These are phyloP conservation scores for Sporothrix variecibatus DNA, from an alignment of 2,329 filamentous ascomycete genomes.

Conservation along the genomic window DNA sequence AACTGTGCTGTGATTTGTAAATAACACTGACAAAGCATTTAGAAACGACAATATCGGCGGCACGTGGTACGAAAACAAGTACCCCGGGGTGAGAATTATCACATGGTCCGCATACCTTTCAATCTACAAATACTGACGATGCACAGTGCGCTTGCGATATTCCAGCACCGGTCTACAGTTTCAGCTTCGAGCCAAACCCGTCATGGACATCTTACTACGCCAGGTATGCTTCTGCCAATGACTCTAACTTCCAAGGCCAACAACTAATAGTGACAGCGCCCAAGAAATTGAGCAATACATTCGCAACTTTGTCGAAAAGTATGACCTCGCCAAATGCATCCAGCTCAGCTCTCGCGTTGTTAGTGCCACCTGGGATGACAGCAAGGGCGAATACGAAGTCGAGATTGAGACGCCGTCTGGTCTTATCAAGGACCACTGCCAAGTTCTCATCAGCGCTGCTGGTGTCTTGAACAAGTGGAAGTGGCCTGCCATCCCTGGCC, in stretches of 20 bases:
- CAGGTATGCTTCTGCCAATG: not conserved
- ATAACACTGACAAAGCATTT: not conserved
- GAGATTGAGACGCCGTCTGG: constrained; percentile 32
- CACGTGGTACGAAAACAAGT: constrained; percentile 61
- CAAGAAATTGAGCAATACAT: constrained; percentile 37
- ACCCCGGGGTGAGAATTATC: constrained; percentile 45
- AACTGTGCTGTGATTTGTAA: no score
- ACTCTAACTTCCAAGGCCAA: no score
- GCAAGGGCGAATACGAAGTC: constrained; percentile 39
- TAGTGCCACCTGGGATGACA: constrained; percentile 47
- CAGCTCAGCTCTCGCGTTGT: constrained; percentile 37
- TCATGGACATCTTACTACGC: constrained; percentile 39
- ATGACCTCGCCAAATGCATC: constrained; percentile 45
- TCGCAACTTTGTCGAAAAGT: constrained; percentile 37
- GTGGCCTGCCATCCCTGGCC: constrained; percentile 38
- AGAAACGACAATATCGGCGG: constrained; percentile 54
- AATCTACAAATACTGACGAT: not conserved
- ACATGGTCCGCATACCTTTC: not conserved
- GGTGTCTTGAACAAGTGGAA: constrained; percentile 33
- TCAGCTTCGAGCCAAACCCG: constrained; percentile 54
- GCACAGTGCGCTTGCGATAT: constrained; percentile 53
- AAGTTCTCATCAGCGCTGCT: constrained; percentile 29
- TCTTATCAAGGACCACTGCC: constrained; percentile 28
- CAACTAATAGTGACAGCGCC: constrained; percentile 6
- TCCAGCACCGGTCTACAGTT: constrained; percentile 62